Base-by-base conservation (phyloP, 805 yeast species). In the Martiniozyma abietophila region DNA sequence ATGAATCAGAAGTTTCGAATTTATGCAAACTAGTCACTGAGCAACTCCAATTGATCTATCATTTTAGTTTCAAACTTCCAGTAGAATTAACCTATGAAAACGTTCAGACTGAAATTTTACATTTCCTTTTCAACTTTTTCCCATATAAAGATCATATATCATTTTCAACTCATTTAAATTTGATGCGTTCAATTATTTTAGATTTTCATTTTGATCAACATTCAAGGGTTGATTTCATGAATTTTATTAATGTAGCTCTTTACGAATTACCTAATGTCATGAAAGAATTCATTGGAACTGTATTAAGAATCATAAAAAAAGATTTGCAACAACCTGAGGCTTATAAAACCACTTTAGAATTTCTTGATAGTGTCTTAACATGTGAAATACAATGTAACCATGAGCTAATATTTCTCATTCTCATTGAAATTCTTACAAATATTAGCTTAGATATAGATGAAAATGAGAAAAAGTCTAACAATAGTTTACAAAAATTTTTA, bases 211-310 rank as follows among this genome's bases (percentile, higher is more conserved):
- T 85, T 1, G 80, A 88, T 83, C 85, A 84, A 40, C 73, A 72
- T 40, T 75, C 94, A 0, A 82, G 85, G 0, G 70, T 78, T 23
- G 85, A 94, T 3, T 74, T 85, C 43, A 70, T 86, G 19, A 85
- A 84, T 45, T 76, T 79, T 27, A 59, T 88, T 38, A 74, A 80
- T 5, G 66, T 80, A 3, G 80, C 89, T 45, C 80, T 94, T 50
- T 84, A 80, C 51, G 95, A 83, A 50, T 64, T 81, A 22, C 94
- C 95, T 1, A 51, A 65, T 8, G 74, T 89, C 0, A 66, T 86
- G 36, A 80, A 78, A 51, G 76, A 78, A 47, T 79, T 64, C 45
- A 51, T 84, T 23, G 64, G 76, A 7, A 74, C 74, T n/a, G 73
- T 86, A 8, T 63, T 85, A 41, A 72, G 80, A n/a, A 71, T 72